Conservation (phyloP, 257 asterid species). For the Thymus mandschuricus region DNA sequence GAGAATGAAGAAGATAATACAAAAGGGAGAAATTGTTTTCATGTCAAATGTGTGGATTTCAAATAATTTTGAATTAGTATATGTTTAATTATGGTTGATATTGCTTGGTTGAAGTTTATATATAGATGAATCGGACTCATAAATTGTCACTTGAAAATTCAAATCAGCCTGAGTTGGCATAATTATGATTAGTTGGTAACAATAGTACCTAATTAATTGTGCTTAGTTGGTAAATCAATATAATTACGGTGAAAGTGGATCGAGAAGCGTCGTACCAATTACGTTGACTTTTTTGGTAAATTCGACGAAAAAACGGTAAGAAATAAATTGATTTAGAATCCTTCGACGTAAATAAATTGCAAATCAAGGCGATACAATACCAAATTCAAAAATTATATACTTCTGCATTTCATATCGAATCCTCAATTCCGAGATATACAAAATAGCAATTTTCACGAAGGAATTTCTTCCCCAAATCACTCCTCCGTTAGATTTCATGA, state of each 20-base stretch:
- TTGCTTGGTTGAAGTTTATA: no score
- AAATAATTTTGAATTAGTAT: background rate
- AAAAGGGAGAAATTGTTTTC: background rate
- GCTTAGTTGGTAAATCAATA: background rate
- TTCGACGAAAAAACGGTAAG: no score
- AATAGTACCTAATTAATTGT: background rate
- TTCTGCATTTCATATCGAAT: no score
- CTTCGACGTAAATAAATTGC: background rate
- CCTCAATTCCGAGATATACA: background rate
- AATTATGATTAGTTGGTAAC: background rate
- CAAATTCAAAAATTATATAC: background rate
- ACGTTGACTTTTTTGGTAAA: no score
- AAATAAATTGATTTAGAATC: no score
- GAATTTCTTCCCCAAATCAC: background rate
- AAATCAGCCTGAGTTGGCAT: background rate
- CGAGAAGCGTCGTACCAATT: no score
- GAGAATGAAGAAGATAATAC: conserved; percentile 14
- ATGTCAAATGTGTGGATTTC: background rate
- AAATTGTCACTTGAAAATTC: no score
- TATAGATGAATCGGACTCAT: no score
- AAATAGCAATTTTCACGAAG: background rate
- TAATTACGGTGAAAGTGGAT: background rate
- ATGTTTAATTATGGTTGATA: background rate
- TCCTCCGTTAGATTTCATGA: background rate
- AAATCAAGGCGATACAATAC: background rate